Percentiles rank a stretch among this genome's conserved stretches.
Conservation (phyloP, 805 yeast species). For the Metschnikowia continentalis region DNA sequence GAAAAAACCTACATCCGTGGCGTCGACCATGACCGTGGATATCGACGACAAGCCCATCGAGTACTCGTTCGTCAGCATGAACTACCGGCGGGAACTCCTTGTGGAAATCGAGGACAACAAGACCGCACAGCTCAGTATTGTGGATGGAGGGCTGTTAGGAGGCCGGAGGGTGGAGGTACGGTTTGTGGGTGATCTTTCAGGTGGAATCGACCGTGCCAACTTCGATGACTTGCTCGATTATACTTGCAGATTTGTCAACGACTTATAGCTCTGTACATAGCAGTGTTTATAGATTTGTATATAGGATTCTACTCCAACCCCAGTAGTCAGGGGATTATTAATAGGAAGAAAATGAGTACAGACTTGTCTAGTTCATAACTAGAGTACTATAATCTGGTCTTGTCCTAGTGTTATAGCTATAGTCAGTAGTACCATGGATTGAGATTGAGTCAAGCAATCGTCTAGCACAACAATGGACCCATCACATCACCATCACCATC, state of each 20-base stretch:
- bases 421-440: too few species aligned
- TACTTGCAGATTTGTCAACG: constrained; percentile 15
- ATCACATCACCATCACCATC: too few species aligned
- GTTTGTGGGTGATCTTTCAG: constrained; percentile 13
- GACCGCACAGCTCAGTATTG: constrained; percentile 38
- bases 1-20: constrained; percentile 28
- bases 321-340: too few species aligned
- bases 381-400: too few species aligned
- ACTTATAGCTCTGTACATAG: constrained; percentile 11
- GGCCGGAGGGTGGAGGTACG: constrained; percentile 45
- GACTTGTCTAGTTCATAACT: too few species aligned
- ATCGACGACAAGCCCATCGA: constrained; percentile 36
- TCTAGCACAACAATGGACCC: too few species aligned
- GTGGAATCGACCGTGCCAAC: constrained; percentile 16
- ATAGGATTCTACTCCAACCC: background rate
- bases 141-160: constrained; percentile 59
- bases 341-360: too few species aligned
- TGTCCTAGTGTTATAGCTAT: too few species aligned
- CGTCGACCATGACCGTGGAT: constrained; percentile 35
- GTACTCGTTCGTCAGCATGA: constrained; percentile 42
- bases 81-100: constrained; percentile 44
- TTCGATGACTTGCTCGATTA: constrained; percentile 27
- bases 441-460: too few species aligned
- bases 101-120: constrained; percentile 32
- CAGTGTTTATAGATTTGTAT: constrained; percentile 5